Base-by-base conservation (phyloP, 139 green algal species). In the Chlorella sorokiniana region DNA sequence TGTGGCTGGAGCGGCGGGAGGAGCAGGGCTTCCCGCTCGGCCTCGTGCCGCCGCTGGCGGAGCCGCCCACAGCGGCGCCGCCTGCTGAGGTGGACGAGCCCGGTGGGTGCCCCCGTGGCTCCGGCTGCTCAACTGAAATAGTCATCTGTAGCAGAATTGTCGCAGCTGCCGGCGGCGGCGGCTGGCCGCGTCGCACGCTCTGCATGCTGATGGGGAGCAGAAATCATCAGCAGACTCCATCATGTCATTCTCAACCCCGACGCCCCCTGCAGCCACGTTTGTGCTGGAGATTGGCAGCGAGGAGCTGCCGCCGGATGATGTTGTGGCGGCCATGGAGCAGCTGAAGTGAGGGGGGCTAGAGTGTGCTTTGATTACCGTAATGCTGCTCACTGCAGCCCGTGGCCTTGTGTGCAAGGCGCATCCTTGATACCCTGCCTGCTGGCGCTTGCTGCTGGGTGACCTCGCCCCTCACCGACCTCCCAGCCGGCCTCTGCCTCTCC, bases 231-330 rank as follows among this genome's bases (percentile, higher is more conserved):
- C n/a, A n/a, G n/a, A n/a, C n/a, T n/a, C n/a, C n/a, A n/a, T n/a
- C n/a, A n/a, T n/a, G n/a, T n/a, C n/a, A n/a, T n/a, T n/a, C n/a
- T n/a, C n/a, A n/a, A n/a, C n/a, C 33, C 10, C 3, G 27, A 41
- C 11, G 4, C 62, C 8, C 11, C 11, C 4, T 67, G 73, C 73
- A 79, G 73, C 84, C 2, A 81, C 88, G 41, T 97, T 99, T 86
- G 93, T 99, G 72, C 83, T 99, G 64, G 97, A 99, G 90, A 84
- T 99, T 25, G 97, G 97, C n/a, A 94, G 87, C 29, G 97, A 99
- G 90, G 97, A 99, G 92, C 89, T 99, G 61, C 97, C 97, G 1
- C 94, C 97, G 2, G 89, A 96, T 41, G 97, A 99, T 42, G 90
- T 98, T 41, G 80, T 83, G 31, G 79, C 85, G 0, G 94, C 87